Evolutionary conservation across 2,329 filamentous ascomycete genomes (phyloP), one percentile per base, ranked within the genome.

Genomic region (Hyphodiscus sp.): DNA sequence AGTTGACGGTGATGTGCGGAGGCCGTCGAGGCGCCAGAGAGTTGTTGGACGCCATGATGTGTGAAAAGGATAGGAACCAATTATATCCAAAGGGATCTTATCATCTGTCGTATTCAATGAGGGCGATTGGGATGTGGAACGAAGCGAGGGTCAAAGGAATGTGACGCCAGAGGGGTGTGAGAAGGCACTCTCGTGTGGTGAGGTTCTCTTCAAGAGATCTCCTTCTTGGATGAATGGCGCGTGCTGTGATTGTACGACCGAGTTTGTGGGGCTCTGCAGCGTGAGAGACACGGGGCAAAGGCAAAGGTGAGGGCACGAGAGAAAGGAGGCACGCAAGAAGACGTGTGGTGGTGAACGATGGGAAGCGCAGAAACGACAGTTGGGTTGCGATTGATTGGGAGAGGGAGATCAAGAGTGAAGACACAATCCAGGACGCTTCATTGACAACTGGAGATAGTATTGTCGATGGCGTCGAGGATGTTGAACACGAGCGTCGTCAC

Each of bases 1-100:
- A 84, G 64, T 86, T 85, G 58, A 86, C 74, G 53, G 81, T 80
- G 55, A 86, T 80, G 60, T 85, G 82, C 60, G 82, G 81, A 57
- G 77, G 72, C 43, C 60, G 59, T 45, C 49, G 50, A 20, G 62
- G 58, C 50, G 44, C 43, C 41, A 50, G 18, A 11, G 49, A 42
- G 13, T 48, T 50, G 41, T 57, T 50, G 20, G 57, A 54, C 33
- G 54, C 51, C 60, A 63, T 64, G 33, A 8, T 46, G 33, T 20
- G 18, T 19, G 11, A 20, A 41, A 49, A 41, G 30, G 33, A 33
- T 26, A 26, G 20, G 29, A 8, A 19, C 33, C 18, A 41, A 41
- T 49, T 18, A 41, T 19, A 20, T n/a, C n/a, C 20, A 13, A 16
- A 18, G 29, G 20, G 20, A 23, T 8, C 16, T 13, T 23, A 16